Conservation (phyloP, 345 rosid species). For the Eucalyptus virginea region DNA sequence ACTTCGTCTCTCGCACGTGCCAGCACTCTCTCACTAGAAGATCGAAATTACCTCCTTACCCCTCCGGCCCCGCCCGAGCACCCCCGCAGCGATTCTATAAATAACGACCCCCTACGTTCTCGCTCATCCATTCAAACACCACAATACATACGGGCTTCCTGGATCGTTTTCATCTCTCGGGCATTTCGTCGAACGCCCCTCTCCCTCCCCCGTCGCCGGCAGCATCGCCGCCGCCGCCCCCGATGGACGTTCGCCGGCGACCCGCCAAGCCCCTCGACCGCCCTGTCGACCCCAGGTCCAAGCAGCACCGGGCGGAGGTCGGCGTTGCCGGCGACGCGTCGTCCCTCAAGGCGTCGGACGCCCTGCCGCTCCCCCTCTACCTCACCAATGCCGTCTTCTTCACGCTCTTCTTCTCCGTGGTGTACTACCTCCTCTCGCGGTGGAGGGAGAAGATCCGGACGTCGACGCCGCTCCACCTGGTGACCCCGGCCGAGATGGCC, state of each 20-base stretch:
- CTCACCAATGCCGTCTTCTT: constrained; percentile 50
- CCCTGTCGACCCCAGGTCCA: neutral
- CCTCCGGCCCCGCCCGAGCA: neutral
- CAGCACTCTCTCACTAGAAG: neutral
- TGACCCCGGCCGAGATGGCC: constrained; percentile 38
- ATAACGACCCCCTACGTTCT: neutral
- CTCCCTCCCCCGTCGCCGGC: neutral
- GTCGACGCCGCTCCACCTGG: constrained; percentile 47
- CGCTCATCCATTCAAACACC: neutral
- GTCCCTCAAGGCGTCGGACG: constrained; percentile 26
- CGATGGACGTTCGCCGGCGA: constrained; percentile 5
- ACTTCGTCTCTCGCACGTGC: neutral
- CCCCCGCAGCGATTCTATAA: neutral
- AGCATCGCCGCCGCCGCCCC: neutral
- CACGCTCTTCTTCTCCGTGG: constrained; percentile 51
- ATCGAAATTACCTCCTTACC: neutral
- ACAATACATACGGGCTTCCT: neutral
- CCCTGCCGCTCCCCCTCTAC: constrained; percentile 38
- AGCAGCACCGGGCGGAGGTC: neutral
- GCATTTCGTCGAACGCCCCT: neutral
- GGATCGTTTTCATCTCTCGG: neutral
- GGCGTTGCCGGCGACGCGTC: neutral
- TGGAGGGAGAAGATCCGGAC: constrained; percentile 76
- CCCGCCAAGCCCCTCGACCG: neutral
- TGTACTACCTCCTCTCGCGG: constrained; percentile 49